Base-by-base conservation (phyloP, 768 basidiomycete genomes). In the Sistotremastrum niveocremeum region DNA sequence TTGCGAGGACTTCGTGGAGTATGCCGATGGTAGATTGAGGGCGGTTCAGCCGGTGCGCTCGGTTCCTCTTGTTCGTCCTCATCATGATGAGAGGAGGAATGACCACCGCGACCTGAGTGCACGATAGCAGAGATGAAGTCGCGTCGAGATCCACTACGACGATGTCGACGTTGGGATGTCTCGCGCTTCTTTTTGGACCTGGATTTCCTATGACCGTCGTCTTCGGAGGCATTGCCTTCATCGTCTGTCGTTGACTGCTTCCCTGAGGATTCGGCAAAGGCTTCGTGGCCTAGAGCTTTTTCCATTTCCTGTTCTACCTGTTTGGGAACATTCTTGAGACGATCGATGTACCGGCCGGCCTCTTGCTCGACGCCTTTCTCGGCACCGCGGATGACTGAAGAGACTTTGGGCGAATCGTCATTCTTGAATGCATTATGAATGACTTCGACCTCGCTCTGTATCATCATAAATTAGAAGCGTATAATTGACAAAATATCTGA, bases 401-500 rank as follows among this genome's bases (percentile, higher is more conserved):
- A 39, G 20, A 49, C 1, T 34, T 40, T 45, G 11, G 28, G 37
- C 36, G 12, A 43, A 33, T 54, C 48, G 7, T 57, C 51, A 6
- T 57, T 50, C 43, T 41, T 42, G 45, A 58, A 66, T 38, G 58
- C 65, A 43, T 71, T 71, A n/a, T 67, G 66, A 41, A 78, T 61
- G 20, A 83, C 72, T 41, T 78, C 72, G 12, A 84, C 79, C 37
- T 79, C 74, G 44, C 81, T 75, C 77, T 81, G 49, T 39, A 36
- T 28, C 43, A 39, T 33, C 34, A 37, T 3, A n/a, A 12, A 40
- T 11, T 35, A 40, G 5, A 10, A 40, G 5, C 11, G 32, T 12
- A 33, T 48, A 41, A 11, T 3, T 6, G 5, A 7, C 36, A 37
- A 46, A 8, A 43, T 20, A 20, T 20, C 20, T 20, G 20, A 20